Percentiles rank a stretch among this genome's conserved stretches.
These are phyloP conservation scores for Poa annua DNA, from an alignment of 176 grass and related monocot genomes.

Conservation along the genomic window DNA sequence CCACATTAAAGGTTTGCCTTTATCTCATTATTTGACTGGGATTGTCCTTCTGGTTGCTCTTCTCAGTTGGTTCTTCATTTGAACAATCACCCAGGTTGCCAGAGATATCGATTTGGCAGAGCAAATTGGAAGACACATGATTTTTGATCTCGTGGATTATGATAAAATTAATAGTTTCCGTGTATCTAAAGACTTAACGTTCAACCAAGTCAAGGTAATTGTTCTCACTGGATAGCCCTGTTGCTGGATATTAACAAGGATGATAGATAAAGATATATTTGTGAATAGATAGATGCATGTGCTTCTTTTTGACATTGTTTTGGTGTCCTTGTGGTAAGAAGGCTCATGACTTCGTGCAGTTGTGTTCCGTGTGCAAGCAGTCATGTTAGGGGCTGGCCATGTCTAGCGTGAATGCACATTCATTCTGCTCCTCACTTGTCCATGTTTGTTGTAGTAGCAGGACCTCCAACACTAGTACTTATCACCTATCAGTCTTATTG, in stretches of 20 bases:
- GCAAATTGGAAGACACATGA: constrained; percentile 62
- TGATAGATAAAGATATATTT: background rate
- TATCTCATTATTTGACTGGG: background rate
- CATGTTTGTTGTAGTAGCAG: background rate
- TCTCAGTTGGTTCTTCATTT: constrained; percentile 37
- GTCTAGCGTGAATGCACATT: background rate
- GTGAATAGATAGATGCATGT: background rate
- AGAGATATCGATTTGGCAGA: constrained; percentile 61
- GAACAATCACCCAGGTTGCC: constrained; percentile 49
- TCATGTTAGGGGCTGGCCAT: background rate
- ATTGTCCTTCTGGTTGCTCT: constrained; percentile 3
- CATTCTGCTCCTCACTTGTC: background rate
- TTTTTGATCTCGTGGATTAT: constrained; percentile 74
- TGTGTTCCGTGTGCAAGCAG: background rate
- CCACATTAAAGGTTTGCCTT: constrained; percentile 62
- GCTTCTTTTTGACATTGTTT: background rate
- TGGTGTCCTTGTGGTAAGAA: background rate
- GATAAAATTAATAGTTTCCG: constrained; percentile 65
- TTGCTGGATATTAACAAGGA: constrained; percentile 24
- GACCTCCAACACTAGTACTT: background rate
- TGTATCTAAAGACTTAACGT: constrained; percentile 52
- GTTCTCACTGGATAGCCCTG: constrained; percentile 5
- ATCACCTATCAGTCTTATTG: background rate
- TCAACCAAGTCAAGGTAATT: constrained; percentile 69
- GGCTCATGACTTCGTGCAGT: background rate